Conservation (phyloP, 2,329 filamentous ascomycete genomes). For the Fusarium staphyleae region DNA sequence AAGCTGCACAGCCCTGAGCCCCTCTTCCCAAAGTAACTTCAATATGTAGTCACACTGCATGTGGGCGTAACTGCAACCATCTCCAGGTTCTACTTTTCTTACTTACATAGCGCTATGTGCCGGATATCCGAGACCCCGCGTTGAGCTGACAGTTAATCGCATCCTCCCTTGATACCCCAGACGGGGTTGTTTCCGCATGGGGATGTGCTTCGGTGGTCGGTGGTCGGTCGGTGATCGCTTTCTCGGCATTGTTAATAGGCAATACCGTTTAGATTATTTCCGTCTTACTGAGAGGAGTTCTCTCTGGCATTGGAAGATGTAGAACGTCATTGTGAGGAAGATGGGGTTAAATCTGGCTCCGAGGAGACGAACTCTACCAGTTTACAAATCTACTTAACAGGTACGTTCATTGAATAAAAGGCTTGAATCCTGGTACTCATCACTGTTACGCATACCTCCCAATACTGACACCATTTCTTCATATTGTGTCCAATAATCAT, state of each 20-base stretch:
- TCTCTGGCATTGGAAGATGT: too few species aligned
- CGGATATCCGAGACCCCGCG: conserved; percentile 31
- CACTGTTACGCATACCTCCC: neutral
- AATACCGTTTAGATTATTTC: too few species aligned
- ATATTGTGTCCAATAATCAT: too few species aligned
- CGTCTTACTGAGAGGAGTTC: too few species aligned
- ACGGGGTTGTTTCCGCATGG: conserved; percentile 14
- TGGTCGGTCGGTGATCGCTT: conserved; percentile 23
- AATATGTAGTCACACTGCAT: neutral
- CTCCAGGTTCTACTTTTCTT: neutral
- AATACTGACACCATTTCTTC: too few species aligned
- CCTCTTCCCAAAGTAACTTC: neutral
- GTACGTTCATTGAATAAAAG: neutral
- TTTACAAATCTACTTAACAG: conserved; percentile 23
- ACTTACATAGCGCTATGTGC: conserved; percentile 17
- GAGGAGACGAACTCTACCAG: too few species aligned
- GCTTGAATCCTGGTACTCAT: neutral
- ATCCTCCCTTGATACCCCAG: conserved; percentile 12
- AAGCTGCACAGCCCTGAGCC: neutral
- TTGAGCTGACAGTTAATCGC: conserved; percentile 12
- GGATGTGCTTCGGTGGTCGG: conserved; percentile 32
- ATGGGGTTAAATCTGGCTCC: too few species aligned
- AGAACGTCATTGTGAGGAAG: too few species aligned
- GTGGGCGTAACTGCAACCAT: neutral
- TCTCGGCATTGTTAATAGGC: conserved; percentile 27